Conservation (phyloP, 768 basidiomycete genomes). For the Mycena indigotica region DNA sequence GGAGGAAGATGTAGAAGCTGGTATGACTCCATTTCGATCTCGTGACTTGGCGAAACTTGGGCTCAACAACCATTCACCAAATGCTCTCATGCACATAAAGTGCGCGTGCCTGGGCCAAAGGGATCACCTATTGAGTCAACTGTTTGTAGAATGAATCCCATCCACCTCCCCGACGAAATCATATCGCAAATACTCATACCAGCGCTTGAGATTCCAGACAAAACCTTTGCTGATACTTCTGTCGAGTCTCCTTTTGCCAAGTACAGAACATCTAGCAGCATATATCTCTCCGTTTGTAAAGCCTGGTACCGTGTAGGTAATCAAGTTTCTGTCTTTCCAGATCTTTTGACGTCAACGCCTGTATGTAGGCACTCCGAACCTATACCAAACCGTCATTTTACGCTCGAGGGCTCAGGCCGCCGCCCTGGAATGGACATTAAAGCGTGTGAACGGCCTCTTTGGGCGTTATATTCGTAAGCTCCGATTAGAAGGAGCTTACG, state of each 20-base stretch:
- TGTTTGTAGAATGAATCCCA: not conserved
- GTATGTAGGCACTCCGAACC: not conserved
- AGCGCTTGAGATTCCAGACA: not conserved
- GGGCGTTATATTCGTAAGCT: not conserved
- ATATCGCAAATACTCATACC: not conserved
- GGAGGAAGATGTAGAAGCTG: slow-evolving; percentile 54
- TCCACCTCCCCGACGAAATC: not conserved
- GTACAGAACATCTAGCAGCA: not conserved
- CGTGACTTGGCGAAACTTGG: not conserved
- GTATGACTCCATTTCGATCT: slow-evolving; percentile 55
- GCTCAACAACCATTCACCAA: not conserved
- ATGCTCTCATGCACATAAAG: too few species aligned
- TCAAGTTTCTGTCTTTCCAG: too few species aligned
- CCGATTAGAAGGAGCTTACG: not conserved
- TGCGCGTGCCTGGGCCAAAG: too few species aligned
- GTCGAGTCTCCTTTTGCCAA: not conserved
- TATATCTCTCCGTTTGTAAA: not conserved
- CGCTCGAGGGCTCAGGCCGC: not conserved
- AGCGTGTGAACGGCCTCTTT: not conserved
- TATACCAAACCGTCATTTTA: not conserved
- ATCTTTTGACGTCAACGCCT: too few species aligned
- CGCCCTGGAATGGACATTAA: not conserved
- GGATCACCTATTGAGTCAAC: too few species aligned
- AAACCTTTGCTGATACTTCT: not conserved
- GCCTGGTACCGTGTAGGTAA: not conserved